A percentile compares a stretch with the other conserved stretches of the same genome.
Conservation (phyloP, 2,329 filamentous ascomycete species). For the Fusarium armeniacum region DNA sequence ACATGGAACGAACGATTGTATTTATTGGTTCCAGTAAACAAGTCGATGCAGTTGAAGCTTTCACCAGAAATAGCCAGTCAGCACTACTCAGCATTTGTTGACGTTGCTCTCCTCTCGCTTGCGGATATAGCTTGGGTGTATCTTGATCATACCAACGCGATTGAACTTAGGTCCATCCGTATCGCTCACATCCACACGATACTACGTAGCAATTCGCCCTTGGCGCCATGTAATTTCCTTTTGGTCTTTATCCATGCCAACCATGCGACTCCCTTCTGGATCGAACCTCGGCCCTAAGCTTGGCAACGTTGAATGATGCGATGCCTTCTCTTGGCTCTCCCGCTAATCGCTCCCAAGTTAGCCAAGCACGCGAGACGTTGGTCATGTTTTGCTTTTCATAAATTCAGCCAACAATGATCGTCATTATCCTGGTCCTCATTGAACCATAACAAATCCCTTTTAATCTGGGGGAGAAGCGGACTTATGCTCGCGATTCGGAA, state of each 20-base stretch:
- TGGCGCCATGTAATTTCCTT: constrained; percentile 23
- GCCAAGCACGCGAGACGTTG: constrained; percentile 2
- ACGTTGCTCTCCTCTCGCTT: background rate
- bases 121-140: background rate
- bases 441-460: constrained; percentile 17
- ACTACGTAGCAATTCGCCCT: constrained; percentile 2
- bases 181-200: background rate
- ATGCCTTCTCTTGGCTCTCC: background rate
- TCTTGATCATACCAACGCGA: background rate
- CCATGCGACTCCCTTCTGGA: constrained; percentile 16
- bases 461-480: constrained; percentile 32
- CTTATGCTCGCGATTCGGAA: constrained; percentile 4
- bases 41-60: background rate
- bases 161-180: background rate
- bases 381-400: constrained; percentile 14
- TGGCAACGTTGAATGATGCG: constrained; percentile 21
- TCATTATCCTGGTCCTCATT: constrained; percentile 20
- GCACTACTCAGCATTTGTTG: background rate
- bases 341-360: constrained; percentile 22
- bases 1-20: background rate
- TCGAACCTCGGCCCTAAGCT: constrained; percentile 10
- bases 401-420: constrained; percentile 29
- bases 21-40: background rate
- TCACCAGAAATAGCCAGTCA: background rate
- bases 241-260: constrained; percentile 23